These are phyloP conservation scores for Holtermannia corniformis DNA, from an alignment of 768 basidiomycete genomes.

Conservation along the genomic window DNA sequence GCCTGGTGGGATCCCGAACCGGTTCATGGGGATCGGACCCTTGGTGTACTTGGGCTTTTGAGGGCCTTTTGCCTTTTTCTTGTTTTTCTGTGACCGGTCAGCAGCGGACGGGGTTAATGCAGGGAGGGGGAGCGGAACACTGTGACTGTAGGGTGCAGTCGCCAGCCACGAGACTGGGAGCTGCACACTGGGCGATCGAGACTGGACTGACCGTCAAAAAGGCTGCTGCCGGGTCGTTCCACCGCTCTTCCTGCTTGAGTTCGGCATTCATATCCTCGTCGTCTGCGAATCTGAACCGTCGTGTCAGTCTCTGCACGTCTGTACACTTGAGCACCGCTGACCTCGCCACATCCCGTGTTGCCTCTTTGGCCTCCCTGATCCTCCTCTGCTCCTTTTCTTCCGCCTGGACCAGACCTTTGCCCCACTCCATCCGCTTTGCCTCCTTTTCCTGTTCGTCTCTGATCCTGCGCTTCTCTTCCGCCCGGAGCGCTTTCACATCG, in stretches of 20 bases:
- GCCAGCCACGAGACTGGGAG: too few species aligned
- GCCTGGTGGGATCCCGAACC: constrained; percentile 89
- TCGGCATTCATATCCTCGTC: constrained; percentile 80
- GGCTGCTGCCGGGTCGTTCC: constrained; percentile 96
- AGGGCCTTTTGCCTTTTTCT: constrained; percentile 55
- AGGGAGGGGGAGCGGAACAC: not conserved
- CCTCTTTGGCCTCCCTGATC: constrained; percentile 60
- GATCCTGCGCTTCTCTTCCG: constrained; percentile 72
- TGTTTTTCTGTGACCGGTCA: constrained; percentile 54
- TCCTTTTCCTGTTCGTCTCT: constrained; percentile 76
- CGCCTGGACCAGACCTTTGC: constrained; percentile 84
- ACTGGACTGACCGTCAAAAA: constrained; percentile 66
- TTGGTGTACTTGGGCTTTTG: constrained; percentile 65
- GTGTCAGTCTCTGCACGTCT: not conserved
- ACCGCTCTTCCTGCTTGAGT: constrained; percentile 65
- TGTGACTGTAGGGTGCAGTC: too few species aligned
- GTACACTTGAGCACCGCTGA: constrained; percentile 17
- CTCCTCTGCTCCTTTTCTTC: constrained; percentile 63
- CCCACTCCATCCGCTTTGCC: constrained; percentile 80
- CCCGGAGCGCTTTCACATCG: constrained; percentile 72
- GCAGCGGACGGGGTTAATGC: not conserved
- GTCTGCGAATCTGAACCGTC: constrained; percentile 51
- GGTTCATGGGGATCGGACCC: constrained; percentile 85
- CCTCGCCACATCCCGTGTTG: constrained; percentile 60
- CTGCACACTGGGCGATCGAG: too few species aligned